Evolutionary conservation across 2,329 filamentous ascomycete genomes (phyloP).

Genomic region (Metarhizium rileyi): DNA sequence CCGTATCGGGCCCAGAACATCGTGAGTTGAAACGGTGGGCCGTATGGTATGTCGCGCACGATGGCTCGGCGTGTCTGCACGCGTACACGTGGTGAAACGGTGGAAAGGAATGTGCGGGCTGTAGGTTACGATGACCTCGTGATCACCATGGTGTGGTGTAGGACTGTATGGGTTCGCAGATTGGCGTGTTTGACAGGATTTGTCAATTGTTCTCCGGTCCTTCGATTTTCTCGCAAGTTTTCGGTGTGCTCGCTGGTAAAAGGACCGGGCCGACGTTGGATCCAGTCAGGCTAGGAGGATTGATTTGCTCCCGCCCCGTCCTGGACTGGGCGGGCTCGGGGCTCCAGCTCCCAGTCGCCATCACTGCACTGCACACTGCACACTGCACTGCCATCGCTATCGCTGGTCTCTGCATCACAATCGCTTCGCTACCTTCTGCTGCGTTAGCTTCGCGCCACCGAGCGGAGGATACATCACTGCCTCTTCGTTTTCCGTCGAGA

Average conservation of each 20-base stretch:
- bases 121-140: not conserved
- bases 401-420: too few relatives aligned
- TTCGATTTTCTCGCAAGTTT: too few relatives aligned
- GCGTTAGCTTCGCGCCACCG: too few relatives aligned
- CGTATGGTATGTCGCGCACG: constrained; percentile 1
- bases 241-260: not conserved
- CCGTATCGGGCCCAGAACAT: not conserved
- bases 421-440: too few relatives aligned
- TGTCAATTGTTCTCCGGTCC: too few relatives aligned
- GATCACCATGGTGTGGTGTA: not conserved
- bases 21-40: constrained; percentile 5
- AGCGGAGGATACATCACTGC: too few relatives aligned
- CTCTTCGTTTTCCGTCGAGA: too few relatives aligned
- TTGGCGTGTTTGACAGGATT: not conserved
- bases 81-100: constrained; percentile 3
- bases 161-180: not conserved
- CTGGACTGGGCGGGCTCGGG: too few relatives aligned
- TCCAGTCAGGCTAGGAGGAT: not conserved
- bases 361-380: too few relatives aligned
- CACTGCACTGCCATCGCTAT: too few relatives aligned
- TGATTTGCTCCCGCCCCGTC: not conserved
- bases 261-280: not conserved
- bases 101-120: too few relatives aligned
- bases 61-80: not conserved
- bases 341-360: too few relatives aligned